Conservation (phyloP, 2,329 filamentous ascomycete species). For the Botrytis cinerea region DNA sequence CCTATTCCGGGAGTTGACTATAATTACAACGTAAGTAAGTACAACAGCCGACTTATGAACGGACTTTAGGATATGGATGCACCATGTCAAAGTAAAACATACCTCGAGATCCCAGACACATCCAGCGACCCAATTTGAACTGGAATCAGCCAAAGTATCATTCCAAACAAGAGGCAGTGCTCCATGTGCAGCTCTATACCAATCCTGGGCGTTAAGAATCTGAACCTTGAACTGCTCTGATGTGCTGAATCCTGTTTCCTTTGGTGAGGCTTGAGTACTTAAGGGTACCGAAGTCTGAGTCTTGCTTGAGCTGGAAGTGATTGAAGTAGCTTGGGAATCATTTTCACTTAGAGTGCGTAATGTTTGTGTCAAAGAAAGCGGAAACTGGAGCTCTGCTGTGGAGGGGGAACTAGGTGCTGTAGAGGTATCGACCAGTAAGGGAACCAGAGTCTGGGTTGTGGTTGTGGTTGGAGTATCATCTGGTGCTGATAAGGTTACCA, state of each 20-base stretch:
- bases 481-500: background rate
- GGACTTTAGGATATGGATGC: fast-evolving
- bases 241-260: background rate
- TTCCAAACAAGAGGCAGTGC: background rate
- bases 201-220: constrained; percentile 1
- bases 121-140: background rate
- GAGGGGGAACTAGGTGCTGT: background rate
- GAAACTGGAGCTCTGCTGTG: background rate
- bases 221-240: background rate
- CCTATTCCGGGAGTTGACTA: background rate
- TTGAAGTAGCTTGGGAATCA: background rate
- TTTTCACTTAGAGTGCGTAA: background rate
- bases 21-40: background rate
- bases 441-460: too few species aligned
- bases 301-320: background rate
- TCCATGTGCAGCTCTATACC: constrained; percentile 10
- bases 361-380: background rate
- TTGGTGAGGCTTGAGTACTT: background rate
- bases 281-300: background rate
- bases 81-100: background rate
- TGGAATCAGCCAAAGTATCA: background rate
- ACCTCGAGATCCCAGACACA: constrained; percentile 8
- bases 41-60: background rate
- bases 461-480: background rate
- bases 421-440: background rate